Conservation (phyloP, 352 stramenopile genomes). For the Phytophthora megakarya region DNA sequence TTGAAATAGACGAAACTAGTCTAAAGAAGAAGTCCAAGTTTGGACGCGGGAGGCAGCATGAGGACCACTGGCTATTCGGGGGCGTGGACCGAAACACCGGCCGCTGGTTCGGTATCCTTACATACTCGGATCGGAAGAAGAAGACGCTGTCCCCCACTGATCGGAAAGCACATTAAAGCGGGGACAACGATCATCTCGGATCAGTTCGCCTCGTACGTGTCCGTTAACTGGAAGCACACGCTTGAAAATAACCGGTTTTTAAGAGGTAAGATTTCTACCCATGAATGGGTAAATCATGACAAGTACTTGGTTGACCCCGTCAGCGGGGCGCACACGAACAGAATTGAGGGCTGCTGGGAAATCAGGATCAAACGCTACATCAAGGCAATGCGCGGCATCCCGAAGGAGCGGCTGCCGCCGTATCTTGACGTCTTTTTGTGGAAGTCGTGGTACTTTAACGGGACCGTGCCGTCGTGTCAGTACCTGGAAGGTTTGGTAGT, state of each 20-base stretch:
- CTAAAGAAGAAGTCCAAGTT: constrained; percentile 10
- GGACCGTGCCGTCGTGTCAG: too few relatives aligned
- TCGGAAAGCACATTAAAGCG: constrained; percentile 6
- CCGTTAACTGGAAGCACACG: not conserved
- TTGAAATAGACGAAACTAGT: too few relatives aligned
- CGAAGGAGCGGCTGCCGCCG: too few relatives aligned
- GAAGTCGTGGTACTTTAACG: too few relatives aligned
- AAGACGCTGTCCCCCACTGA: not conserved
- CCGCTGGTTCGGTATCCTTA: constrained; percentile 8
- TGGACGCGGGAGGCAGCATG: not conserved
- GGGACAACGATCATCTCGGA: not conserved
- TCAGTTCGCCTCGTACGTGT: not conserved
- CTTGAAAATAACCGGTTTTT: not conserved
- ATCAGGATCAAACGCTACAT: not conserved
- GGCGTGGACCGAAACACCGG: not conserved
- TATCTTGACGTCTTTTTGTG: too few relatives aligned
- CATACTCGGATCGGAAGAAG: constrained; percentile 2
- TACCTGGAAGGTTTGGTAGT: too few relatives aligned
- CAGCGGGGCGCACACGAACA: not conserved
- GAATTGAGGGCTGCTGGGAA: too few relatives aligned
- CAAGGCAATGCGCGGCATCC: not conserved
- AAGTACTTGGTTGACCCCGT: constrained; percentile 6
- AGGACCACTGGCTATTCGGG: constrained; percentile 5
- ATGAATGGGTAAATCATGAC: not conserved
- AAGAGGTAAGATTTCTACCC: not conserved